Percentiles rank a stretch among this genome's conserved stretches.
Conservation (phyloP, 768 basidiomycete species). For the Leccinum uliginosum region DNA sequence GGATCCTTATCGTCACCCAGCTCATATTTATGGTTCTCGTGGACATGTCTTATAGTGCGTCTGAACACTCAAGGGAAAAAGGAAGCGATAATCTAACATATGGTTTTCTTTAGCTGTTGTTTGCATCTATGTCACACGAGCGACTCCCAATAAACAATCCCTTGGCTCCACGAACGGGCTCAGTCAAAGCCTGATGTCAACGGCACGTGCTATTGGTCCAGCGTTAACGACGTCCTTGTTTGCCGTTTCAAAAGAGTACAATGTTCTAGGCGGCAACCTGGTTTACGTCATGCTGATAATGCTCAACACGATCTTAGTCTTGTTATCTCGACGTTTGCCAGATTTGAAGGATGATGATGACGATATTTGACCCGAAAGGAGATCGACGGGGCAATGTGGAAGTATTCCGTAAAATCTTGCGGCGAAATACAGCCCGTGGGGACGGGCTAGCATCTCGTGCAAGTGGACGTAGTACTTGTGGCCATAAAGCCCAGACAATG, state of each 20-base stretch:
- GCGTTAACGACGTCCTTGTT: slow-evolving; percentile 48
- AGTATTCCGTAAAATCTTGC: too few species aligned
- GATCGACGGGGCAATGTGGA: background rate
- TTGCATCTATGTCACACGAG: slow-evolving; percentile 49
- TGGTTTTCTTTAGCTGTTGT: slow-evolving; percentile 35
- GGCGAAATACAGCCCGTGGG: background rate
- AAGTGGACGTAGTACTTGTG: too few species aligned
- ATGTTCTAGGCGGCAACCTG: slow-evolving; percentile 46
- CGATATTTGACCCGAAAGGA: background rate
- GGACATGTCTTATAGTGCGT: slow-evolving; percentile 43
- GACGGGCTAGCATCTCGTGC: too few species aligned
- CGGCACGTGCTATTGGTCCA: slow-evolving; percentile 48
- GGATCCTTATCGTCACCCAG: slow-evolving; percentile 32
- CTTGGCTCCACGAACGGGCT: slow-evolving; percentile 59
- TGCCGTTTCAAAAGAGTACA: slow-evolving; percentile 46
- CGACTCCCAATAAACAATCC: slow-evolving; percentile 48
- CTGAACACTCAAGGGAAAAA: background rate
- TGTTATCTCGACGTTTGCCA: slow-evolving; percentile 20
- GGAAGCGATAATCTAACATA: slow-evolving; percentile 1
- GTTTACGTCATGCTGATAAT: slow-evolving; percentile 41
- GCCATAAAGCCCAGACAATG: background rate
- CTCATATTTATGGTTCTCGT: slow-evolving; percentile 27
- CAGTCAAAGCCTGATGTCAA: slow-evolving; percentile 43
- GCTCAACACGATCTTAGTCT: slow-evolving; percentile 23
- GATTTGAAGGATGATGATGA: slow-evolving; percentile 13